phyloP scores from a whole-genome alignment of 202 grass and related monocot species.

The Setaria italica region DNA sequence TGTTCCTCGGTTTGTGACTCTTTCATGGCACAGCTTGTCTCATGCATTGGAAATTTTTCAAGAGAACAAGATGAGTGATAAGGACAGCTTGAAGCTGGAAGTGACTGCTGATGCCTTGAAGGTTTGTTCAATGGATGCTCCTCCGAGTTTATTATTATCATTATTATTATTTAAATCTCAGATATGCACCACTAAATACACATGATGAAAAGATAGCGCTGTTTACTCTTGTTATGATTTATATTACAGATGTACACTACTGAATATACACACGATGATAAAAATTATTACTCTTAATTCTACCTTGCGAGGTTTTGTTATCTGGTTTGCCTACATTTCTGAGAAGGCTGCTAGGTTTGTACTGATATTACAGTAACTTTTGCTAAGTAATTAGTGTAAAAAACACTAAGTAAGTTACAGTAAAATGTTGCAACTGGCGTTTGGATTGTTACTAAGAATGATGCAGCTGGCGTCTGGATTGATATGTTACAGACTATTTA shows the following conservation, averaged over 20 bases:
- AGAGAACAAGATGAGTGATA: constrained; percentile 66
- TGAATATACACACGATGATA: background rate
- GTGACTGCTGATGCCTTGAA: constrained; percentile 50
- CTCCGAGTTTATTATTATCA: constrained; percentile 2
- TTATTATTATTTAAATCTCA: background rate
- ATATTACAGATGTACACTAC: background rate
- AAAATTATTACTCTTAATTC: background rate
- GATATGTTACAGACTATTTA: background rate
- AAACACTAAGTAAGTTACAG: background rate
- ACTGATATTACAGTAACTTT: background rate
- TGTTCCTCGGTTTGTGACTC: constrained; percentile 34
- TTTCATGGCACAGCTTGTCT: constrained; percentile 68
- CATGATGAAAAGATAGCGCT: background rate
- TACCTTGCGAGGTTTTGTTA: constrained; percentile 4
- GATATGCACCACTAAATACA: background rate
- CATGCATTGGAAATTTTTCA: constrained; percentile 94
- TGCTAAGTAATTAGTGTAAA: background rate
- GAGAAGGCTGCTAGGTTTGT: background rate
- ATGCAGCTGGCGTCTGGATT: background rate
- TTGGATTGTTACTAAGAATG: background rate
- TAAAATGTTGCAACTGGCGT: background rate
- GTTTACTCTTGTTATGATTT: background rate
- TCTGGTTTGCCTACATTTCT: background rate
- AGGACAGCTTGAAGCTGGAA: constrained; percentile 70
- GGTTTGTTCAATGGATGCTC: constrained; percentile 53